Conservation (phyloP, 106 monocot species). For the Ottelia alismoides region DNA sequence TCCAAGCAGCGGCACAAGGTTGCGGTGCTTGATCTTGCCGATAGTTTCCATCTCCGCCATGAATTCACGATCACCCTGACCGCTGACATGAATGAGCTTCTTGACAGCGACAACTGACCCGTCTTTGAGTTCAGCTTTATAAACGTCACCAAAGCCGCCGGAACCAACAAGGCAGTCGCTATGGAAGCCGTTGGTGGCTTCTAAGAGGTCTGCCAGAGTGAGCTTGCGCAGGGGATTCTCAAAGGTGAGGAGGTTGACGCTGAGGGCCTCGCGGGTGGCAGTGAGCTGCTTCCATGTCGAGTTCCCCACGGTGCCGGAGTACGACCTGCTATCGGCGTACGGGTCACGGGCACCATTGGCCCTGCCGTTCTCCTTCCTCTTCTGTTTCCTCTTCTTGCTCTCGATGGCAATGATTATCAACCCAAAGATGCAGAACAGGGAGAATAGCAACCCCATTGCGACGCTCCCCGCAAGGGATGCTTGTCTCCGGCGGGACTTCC, state of each 20-base stretch:
- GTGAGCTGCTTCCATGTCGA: constrained; percentile 62
- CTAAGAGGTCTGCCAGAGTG: constrained; percentile 72
- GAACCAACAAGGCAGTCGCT: constrained; percentile 60
- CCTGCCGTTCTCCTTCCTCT: constrained; percentile 25
- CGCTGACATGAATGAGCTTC: constrained; percentile 68
- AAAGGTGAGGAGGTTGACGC: constrained; percentile 65
- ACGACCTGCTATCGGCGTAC: constrained; percentile 37
- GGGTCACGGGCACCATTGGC: constrained; percentile 9
- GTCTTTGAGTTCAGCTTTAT: constrained; percentile 78
- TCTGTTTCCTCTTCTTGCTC: constrained; percentile 36
- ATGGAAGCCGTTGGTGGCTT: constrained; percentile 86
- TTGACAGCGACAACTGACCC: constrained; percentile 73
- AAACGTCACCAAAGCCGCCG: constrained; percentile 90
- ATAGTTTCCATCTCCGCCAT: constrained; percentile 95
- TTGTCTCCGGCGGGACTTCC: constrained; percentile 30
- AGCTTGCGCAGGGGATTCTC: constrained; percentile 71
- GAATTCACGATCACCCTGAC: constrained; percentile 86
- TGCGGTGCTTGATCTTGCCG: constrained; percentile 79
- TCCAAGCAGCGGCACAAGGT: constrained; percentile 66
- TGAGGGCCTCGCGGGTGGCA: constrained; percentile 53
- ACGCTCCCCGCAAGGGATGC: constrained; percentile 62
- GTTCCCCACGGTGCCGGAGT: constrained; percentile 30
- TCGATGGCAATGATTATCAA: constrained; percentile 49
- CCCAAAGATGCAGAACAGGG: constrained; percentile 62
- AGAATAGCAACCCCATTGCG: constrained; percentile 55